Conservation (phyloP, 2,329 filamentous ascomycete species). For the Clonostachys chloroleuca region DNA sequence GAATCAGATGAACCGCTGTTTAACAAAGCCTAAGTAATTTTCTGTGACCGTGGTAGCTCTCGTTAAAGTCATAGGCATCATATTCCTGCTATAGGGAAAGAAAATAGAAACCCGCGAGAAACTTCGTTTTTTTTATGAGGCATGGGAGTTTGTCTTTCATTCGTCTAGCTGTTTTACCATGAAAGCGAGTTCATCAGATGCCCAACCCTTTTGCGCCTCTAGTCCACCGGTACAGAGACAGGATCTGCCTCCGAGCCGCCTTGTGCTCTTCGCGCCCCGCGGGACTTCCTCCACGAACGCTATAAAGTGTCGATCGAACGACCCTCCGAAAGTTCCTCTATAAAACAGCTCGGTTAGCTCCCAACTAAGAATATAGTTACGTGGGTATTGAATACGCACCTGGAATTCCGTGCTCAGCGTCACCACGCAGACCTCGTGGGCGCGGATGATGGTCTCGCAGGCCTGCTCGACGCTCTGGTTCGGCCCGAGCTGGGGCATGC, state of each 20-base stretch:
- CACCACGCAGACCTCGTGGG: constrained; percentile 45
- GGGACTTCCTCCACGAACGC: constrained; percentile 32
- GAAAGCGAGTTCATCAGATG: neutral
- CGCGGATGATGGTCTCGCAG: constrained; percentile 43
- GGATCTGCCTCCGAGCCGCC: constrained; percentile 35
- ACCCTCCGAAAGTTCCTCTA: constrained; percentile 52
- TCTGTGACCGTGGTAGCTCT: too few species aligned
- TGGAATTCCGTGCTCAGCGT: constrained; percentile 45
- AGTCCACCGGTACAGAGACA: constrained; percentile 51
- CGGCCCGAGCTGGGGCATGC: constrained; percentile 38
- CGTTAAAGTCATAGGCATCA: too few species aligned
- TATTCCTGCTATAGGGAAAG: too few species aligned
- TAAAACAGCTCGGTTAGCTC: neutral
- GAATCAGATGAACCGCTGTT: too few species aligned
- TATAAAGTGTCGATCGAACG: constrained; percentile 40
- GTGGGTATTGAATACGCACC: constrained; percentile 15
- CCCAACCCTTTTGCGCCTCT: constrained; percentile 25
- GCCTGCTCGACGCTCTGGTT: constrained; percentile 40
- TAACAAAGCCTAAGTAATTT: too few species aligned
- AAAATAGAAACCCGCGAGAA: too few species aligned
- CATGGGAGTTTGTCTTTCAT: too few species aligned
- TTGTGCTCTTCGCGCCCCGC: constrained; percentile 35
- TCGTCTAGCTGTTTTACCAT: too few species aligned
- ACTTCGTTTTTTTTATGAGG: too few species aligned
- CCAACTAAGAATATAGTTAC: neutral